phyloP scores from a whole-genome alignment of 139 green algal genomes.

The Coccomyxa sp. region DNA sequence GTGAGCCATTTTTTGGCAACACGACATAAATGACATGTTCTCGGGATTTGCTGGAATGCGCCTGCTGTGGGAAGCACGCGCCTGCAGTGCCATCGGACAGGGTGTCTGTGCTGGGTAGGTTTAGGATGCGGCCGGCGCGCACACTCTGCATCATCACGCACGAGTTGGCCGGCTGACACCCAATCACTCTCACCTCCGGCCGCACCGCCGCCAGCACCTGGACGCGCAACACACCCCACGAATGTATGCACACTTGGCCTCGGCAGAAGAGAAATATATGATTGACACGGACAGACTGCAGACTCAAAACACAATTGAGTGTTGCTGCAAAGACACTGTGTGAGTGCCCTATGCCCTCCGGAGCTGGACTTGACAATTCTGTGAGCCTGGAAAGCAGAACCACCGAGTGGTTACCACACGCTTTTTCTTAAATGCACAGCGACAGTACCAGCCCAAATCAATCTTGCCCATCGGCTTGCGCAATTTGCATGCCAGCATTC shows the following conservation, averaged over 20 bases:
- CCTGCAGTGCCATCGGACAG: conserved; percentile 53
- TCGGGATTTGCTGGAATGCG: neutral
- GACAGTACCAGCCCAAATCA: too few species aligned
- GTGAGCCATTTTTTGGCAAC: neutral
- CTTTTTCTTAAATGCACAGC: too few species aligned
- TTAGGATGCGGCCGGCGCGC: conserved; percentile 31
- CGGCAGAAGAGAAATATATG: neutral
- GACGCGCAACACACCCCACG: neutral
- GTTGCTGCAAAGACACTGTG: too few species aligned
- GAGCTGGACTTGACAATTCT: too few species aligned
- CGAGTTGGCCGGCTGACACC: conserved; percentile 43
- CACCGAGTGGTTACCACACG: too few species aligned
- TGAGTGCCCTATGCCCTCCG: too few species aligned
- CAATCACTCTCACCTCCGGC: conserved; percentile 39
- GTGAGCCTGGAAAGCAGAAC: too few species aligned
- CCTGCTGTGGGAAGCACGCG: neutral
- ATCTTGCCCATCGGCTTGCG: too few species aligned
- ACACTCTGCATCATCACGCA: conserved; percentile 49
- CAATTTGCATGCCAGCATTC: too few species aligned
- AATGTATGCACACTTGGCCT: neutral
- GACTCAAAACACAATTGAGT: neutral
- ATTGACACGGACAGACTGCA: neutral
- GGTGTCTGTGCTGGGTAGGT: conserved; percentile 21
- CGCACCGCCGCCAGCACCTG: conserved; percentile 42
- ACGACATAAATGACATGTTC: neutral